These are phyloP conservation scores for Aphanomyces euteiches DNA, from an alignment of 352 stramenopile species.

Conservation along the genomic window DNA sequence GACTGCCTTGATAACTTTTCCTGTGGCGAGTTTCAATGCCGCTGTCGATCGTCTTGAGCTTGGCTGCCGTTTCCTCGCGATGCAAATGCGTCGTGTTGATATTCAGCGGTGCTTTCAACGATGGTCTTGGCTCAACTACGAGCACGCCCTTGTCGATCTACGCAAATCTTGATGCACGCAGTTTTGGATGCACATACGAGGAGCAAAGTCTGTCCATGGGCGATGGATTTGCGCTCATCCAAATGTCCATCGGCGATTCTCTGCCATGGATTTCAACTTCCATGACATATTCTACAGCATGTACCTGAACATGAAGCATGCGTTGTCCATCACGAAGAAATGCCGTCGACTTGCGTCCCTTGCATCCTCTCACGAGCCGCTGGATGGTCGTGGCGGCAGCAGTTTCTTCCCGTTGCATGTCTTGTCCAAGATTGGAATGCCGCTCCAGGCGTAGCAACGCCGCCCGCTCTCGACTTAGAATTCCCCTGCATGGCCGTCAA, in stretches of 20 bases:
- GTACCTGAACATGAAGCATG: conserved; percentile 15
- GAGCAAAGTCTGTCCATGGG: neutral
- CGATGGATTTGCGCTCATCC: conserved; percentile 3
- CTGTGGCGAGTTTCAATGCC: conserved; percentile 1
- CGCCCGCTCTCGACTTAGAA: conserved; percentile 21
- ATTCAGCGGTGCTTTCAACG: conserved; percentile 7
- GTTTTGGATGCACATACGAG: neutral
- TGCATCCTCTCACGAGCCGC: neutral
- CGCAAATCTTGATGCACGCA: neutral
- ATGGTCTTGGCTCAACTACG: neutral
- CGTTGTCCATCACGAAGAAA: conserved; percentile 4
- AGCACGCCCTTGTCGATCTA: conserved; percentile 5
- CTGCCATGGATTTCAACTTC: neutral
- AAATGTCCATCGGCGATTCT: conserved; percentile 14
- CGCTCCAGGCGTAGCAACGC: conserved; percentile 17
- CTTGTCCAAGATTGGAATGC: neutral
- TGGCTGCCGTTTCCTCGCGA: neutral
- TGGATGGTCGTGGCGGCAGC: neutral
- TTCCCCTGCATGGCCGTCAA: neutral
- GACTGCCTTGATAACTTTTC: neutral
- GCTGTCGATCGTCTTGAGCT: neutral
- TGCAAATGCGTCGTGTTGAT: conserved; percentile 18
- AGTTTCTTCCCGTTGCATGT: neutral
- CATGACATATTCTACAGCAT: neutral
- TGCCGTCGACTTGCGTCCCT: neutral